phyloP scores from a whole-genome alignment of 768 basidiomycete species.

The Amanita jacksonii region DNA sequence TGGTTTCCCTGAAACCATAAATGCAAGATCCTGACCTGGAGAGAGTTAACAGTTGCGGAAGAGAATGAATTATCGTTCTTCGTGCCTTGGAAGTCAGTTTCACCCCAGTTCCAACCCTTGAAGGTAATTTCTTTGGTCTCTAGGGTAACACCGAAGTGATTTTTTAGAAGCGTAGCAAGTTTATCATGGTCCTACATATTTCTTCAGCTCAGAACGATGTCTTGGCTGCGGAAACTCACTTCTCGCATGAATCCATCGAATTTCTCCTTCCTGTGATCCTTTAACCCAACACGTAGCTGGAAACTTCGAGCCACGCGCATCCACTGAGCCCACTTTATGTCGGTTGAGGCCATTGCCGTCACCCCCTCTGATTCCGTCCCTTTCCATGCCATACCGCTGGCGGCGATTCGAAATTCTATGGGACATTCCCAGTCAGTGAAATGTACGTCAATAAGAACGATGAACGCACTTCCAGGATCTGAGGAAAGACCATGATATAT shows the following conservation, averaged over 20 bases:
- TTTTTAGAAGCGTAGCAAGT: conserved; percentile 70
- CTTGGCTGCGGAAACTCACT: conserved; percentile 28
- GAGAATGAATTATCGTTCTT: conserved; percentile 3
- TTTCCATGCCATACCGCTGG: conserved; percentile 93
- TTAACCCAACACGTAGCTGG: conserved; percentile 78
- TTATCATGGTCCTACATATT: conserved; percentile 82
- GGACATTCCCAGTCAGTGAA: conserved; percentile 10
- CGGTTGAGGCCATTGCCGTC: conserved; percentile 51
- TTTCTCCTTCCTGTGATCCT: conserved; percentile 67
- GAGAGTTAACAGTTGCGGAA: conserved; percentile 4
- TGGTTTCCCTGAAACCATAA: conserved; percentile 79
- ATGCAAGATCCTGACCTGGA: conserved; percentile 83
- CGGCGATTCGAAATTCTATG: conserved; percentile 81
- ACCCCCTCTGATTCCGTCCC: conserved; percentile 58
- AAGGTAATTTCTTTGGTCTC: conserved; percentile 82
- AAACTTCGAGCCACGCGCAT: conserved; percentile 86
- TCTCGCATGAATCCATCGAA: conserved; percentile 94
- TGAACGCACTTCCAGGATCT: conserved; percentile 73
- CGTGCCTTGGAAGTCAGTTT: conserved; percentile 86
- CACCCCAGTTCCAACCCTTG: conserved; percentile 99
- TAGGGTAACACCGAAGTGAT: conserved; percentile 76
- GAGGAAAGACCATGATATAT: conserved; percentile 69
- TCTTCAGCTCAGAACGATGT: neutral
- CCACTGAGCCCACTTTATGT: conserved; percentile 90
- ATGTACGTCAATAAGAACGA: conserved; percentile 2